These are phyloP conservation scores for Carex parvula DNA, from an alignment of 176 grass and related monocot genomes.

Conservation along the genomic window DNA sequence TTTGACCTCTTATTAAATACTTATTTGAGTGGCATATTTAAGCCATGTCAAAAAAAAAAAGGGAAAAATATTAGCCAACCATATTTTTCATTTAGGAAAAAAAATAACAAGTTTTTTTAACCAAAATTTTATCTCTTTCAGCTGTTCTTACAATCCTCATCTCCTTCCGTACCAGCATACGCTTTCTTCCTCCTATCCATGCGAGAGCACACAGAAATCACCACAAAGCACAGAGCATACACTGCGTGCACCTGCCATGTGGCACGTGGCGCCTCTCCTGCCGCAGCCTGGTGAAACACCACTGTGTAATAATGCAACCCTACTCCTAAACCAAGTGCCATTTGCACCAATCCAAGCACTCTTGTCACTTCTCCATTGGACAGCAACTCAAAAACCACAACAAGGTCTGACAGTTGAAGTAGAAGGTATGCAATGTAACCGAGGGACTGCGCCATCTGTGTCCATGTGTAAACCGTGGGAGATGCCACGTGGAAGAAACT, in stretches of 20 bases:
- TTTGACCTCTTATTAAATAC: not conserved
- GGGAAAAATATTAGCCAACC: not conserved
- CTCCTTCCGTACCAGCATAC: slow-evolving; percentile 39
- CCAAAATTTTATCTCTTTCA: slow-evolving; percentile 24
- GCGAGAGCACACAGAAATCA: slow-evolving; percentile 74
- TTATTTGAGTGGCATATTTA: slow-evolving; percentile 5
- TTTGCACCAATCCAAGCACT: slow-evolving; percentile 64
- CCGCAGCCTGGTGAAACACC: slow-evolving; percentile 74
- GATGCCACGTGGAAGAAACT: slow-evolving; percentile 82
- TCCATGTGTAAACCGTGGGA: slow-evolving; percentile 70
- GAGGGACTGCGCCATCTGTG: slow-evolving; percentile 79
- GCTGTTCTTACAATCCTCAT: slow-evolving; percentile 82
- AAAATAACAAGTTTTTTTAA: not conserved
- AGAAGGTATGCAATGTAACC: slow-evolving; percentile 72
- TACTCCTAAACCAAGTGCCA: slow-evolving; percentile 71
- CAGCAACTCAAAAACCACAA: slow-evolving; percentile 47
- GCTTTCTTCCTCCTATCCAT: slow-evolving; percentile 81
- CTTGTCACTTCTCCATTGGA: slow-evolving; percentile 32
- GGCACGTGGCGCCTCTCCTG: slow-evolving; percentile 52
- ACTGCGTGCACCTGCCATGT: slow-evolving; percentile 83
- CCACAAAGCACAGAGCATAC: slow-evolving; percentile 71
- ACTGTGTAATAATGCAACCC: slow-evolving; percentile 88
- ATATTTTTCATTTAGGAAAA: not conserved
- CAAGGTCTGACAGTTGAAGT: slow-evolving; percentile 74
- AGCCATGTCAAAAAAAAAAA: not conserved